Evolutionary conservation across 371 early-diverging fungal species (phyloP).

Genomic region (Rhizopus delemar): DNA sequence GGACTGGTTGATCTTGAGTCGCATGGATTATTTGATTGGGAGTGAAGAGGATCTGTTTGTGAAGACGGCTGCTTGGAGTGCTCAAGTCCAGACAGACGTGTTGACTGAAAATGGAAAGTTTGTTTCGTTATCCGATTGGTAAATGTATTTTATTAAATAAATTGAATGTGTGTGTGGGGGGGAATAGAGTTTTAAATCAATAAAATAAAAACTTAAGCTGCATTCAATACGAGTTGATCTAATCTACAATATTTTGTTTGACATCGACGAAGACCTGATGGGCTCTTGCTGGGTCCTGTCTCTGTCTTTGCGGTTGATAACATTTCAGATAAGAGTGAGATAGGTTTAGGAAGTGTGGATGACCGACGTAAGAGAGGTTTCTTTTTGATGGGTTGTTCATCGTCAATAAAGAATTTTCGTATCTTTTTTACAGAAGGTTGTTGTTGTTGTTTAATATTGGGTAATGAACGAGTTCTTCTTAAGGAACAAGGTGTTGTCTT

Average conservation of each 20-base stretch:
- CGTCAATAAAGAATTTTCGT: slow-evolving; percentile 18
- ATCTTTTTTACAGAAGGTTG: not conserved
- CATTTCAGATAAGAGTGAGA: slow-evolving; percentile 27
- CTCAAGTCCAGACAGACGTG: slow-evolving; percentile 45
- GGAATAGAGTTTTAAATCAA: not conserved
- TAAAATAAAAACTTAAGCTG: slow-evolving; percentile 7
- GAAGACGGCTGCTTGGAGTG: slow-evolving; percentile 48
- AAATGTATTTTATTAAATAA: not conserved
- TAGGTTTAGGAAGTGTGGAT: slow-evolving; percentile 16
- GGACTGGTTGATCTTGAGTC: slow-evolving; percentile 48
- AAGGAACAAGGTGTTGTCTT: not conserved
- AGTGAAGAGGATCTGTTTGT: slow-evolving; percentile 26
- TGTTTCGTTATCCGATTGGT: slow-evolving; percentile 1
- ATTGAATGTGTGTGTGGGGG: not conserved
- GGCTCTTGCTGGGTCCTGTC: not conserved
- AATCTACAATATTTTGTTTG: slow-evolving; percentile 25
- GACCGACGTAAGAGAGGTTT: not conserved
- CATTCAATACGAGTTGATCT: slow-evolving; percentile 26
- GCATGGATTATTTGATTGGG: slow-evolving; percentile 50
- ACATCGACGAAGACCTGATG: slow-evolving; percentile 29
- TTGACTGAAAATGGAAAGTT: not conserved
- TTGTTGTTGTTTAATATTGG: slow-evolving; percentile 4
- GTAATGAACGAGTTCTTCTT: slow-evolving; percentile 19
- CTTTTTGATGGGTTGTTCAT: not conserved
- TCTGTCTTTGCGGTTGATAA: slow-evolving; percentile 2